These are phyloP conservation scores for Bacterosira constricta DNA, from an alignment of 108 stramenopile species.

Conservation along the genomic window DNA sequence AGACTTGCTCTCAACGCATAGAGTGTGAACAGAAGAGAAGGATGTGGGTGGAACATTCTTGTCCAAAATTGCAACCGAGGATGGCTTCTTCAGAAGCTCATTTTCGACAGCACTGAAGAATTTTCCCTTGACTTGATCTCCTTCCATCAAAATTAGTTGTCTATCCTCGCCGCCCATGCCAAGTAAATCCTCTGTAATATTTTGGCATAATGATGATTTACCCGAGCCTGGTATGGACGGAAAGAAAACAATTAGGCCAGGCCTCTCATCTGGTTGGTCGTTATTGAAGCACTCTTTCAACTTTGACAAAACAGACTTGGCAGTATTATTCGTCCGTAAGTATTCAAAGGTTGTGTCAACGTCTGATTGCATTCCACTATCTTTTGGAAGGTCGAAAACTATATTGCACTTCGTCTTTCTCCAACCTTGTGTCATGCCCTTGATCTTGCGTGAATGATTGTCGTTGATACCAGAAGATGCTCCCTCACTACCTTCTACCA, in stretches of 20 bases:
- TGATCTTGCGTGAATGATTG: constrained; percentile 18
- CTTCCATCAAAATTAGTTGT: constrained; percentile 42
- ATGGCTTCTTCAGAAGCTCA: constrained; percentile 25
- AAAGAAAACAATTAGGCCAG: constrained; percentile 79
- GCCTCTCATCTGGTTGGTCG: constrained; percentile 6
- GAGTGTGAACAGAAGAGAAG: constrained; percentile 48
- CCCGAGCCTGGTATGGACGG: constrained; percentile 84
- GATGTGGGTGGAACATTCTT: constrained; percentile 77
- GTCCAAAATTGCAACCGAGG: constrained; percentile 62
- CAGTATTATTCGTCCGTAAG: constrained; percentile 4
- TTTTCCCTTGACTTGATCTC: constrained; percentile 57
- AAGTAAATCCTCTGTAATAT: constrained; percentile 7
- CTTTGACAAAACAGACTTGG: constrained; percentile 3
- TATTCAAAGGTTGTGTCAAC: constrained; percentile 8
- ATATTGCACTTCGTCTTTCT: constrained; percentile 32
- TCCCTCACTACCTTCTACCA: constrained; percentile 39
- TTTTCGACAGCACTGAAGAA: constrained; percentile 48
- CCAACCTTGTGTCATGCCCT: constrained; percentile 42
- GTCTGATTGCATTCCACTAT: not conserved
- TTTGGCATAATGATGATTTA: constrained; percentile 66
- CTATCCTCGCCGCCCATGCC: constrained; percentile 14
- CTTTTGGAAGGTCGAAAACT: constrained; percentile 39
- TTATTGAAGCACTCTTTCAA: constrained; percentile 1
- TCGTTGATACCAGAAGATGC: constrained; percentile 1
- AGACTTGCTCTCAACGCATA: constrained; percentile 46